Percentiles rank a stretch among this genome's conserved stretches.
Conservation (phyloP, 192 early-diverging fungal species). For the Thoreauomyces humboldtii region DNA sequence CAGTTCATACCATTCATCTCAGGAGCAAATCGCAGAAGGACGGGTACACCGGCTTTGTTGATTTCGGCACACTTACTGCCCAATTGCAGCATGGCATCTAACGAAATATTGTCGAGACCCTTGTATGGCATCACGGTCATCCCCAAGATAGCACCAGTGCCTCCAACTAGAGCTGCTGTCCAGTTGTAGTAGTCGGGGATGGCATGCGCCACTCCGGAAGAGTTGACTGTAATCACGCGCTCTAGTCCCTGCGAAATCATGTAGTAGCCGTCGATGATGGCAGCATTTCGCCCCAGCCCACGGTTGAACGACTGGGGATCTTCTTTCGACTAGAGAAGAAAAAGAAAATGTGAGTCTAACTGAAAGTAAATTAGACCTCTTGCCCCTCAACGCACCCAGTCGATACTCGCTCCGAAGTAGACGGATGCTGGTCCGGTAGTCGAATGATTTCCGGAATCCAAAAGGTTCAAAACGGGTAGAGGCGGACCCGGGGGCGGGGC, state of each 20-base stretch:
- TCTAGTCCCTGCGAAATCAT: constrained; percentile 12
- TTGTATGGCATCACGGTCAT: constrained; percentile 37
- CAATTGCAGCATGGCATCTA: constrained; percentile 10
- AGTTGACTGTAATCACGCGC: constrained; percentile 19
- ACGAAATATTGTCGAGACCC: constrained; percentile 16
- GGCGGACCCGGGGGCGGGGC: constrained; percentile 27
- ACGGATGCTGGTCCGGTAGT: background rate
- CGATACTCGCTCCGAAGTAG: constrained; percentile 35
- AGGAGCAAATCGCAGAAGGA: constrained; percentile 38
- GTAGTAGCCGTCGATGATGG: constrained; percentile 32
- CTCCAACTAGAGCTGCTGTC: constrained; percentile 25
- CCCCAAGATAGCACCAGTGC: constrained; percentile 34
- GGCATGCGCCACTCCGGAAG: constrained; percentile 14
- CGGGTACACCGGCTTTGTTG: constrained; percentile 24
- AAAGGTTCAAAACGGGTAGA: constrained; percentile 26
- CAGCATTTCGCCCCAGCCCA: constrained; percentile 13
- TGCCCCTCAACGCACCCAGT: constrained; percentile 37
- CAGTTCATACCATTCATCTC: constrained; percentile 49
- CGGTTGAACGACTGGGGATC: constrained; percentile 31
- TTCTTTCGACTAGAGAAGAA: constrained; percentile 18
- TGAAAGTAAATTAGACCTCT: background rate
- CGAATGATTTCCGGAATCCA: background rate
- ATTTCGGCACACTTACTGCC: constrained; percentile 24
- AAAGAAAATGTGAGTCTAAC: background rate
- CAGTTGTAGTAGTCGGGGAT: constrained; percentile 28